Conservation (phyloP, 306 rosid genomes). For the Quercus alba region DNA sequence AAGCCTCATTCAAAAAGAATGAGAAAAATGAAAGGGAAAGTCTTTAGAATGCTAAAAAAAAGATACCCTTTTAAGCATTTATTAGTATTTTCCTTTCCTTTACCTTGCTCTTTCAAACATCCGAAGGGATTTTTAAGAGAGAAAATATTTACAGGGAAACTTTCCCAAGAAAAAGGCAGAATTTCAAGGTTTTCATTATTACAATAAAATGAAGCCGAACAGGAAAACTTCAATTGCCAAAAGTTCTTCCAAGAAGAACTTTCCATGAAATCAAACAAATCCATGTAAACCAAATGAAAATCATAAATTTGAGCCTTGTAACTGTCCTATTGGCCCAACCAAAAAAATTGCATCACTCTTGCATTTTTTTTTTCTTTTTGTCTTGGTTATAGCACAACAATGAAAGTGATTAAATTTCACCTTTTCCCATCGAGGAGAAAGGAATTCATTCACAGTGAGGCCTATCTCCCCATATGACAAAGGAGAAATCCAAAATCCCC, state of each 20-base stretch:
- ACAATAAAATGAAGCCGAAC: not conserved
- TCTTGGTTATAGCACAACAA: not conserved
- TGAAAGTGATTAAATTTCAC: not conserved
- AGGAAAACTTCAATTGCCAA: not conserved
- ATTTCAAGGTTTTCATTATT: too few relatives aligned
- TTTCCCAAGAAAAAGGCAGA: too few relatives aligned
- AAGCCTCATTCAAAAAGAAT: not conserved
- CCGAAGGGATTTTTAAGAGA: not conserved
- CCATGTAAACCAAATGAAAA: not conserved
- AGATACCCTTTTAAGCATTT: not conserved
- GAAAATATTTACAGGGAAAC: not conserved
- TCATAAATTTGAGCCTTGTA: not conserved
- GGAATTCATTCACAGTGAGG: slow-evolving; percentile 32
- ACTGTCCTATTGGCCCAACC: not conserved
- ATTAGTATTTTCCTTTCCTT: not conserved
- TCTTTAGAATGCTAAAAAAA: not conserved
- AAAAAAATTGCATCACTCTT: not conserved
- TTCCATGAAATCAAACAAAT: not conserved
- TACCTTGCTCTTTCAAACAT: not conserved
- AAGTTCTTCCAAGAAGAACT: not conserved
- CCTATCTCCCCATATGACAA: slow-evolving; percentile 36
- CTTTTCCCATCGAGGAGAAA: slow-evolving; percentile 29
- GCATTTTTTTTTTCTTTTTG: not conserved
- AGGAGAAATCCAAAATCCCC: slow-evolving; percentile 39
- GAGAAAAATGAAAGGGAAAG: not conserved